Evolutionary conservation across 192 early-diverging fungal species (phyloP), one percentile per base, ranked within the genome.

Genomic region (Helicostylum pulchrum): DNA sequence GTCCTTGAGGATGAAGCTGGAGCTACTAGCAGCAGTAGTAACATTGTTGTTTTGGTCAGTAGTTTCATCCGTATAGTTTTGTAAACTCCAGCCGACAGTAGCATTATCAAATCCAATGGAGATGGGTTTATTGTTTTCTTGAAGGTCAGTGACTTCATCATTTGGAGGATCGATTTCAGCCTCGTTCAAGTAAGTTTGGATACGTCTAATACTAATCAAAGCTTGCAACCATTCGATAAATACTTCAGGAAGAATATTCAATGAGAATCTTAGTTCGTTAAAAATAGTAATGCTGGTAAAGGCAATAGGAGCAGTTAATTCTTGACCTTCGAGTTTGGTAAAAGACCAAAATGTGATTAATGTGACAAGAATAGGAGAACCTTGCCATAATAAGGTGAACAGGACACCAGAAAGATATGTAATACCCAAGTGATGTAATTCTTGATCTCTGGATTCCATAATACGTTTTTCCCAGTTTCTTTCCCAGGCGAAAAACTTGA

Each of bases 281-380:
- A 98, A 97, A 3, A 99, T 74, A 2, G 91, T 72, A 39, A 99
- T 74, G 1, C 92, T 84, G 0, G 93, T 92, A 73, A 98, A 98
- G 0, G 92, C 89, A 48, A 91, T 68, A 34, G 78, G 79, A 2
- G 90, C 74, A 0, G 86, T 88, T 30, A 96, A 73, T 26, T 79
- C 73, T 7, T 85, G 49, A 15, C 66, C 68, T 55, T 66, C 54
- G 3, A 71, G 7, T 19, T 64, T 67, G 10, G 74, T 76, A 55
- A 64, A 76, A 17, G 49, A 67, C 55, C 53, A 71, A 39, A 76
- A 71, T 12, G 74, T 67, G 9, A 65, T 44, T 3, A 76, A n/a
- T 10, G 74, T 71, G 0, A 76, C 68, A 8, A 76, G 42, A 42
- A 76, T 59, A 43, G 74, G 74, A 0, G 69, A 61, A 30, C 70